Evolutionary conservation across 176 grass and related monocot genomes (phyloP).

Genomic region (Stipa capillata): DNA sequence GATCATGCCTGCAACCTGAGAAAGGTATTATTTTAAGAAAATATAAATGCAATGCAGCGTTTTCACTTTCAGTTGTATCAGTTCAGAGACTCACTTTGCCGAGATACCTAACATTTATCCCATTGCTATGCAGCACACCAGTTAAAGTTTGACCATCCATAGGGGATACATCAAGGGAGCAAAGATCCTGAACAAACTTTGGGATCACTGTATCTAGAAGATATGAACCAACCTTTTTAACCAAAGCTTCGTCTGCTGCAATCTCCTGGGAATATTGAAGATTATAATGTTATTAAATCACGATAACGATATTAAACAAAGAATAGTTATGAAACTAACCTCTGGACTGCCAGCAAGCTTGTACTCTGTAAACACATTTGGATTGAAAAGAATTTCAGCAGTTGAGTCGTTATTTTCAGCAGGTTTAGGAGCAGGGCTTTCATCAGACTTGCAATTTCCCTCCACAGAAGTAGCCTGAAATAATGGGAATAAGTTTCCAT

Average conservation of each 20-base stretch:
- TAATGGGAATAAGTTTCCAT: background rate
- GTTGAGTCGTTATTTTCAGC: background rate
- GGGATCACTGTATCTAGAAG: constrained; percentile 73
- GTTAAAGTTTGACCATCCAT: constrained; percentile 96
- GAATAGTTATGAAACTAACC: constrained; percentile 42
- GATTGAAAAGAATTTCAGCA: constrained; percentile 79
- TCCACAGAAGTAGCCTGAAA: constrained; percentile 35
- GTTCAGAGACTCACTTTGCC: constrained; percentile 70
- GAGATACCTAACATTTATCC: constrained; percentile 92
- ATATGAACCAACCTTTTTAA: constrained; percentile 64
- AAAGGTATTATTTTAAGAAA: constrained; percentile 21
- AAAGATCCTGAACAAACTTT: constrained; percentile 92
- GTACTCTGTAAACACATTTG: constrained; percentile 96
- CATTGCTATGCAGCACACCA: constrained; percentile 72
- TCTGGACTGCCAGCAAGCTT: constrained; percentile 80
- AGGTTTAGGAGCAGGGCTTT: constrained; percentile 8
- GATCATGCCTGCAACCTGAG: constrained; percentile 75
- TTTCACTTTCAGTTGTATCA: constrained; percentile 17
- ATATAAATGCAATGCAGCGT: background rate
- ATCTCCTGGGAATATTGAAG: constrained; percentile 60
- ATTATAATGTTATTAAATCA: constrained; percentile 3
- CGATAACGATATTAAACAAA: constrained; percentile 8
- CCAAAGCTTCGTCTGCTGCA: constrained; percentile 65
- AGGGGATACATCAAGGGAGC: constrained; percentile 80
- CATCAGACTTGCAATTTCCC: constrained; percentile 16